Base-by-base conservation (phyloP, 1,284 basidiomycete species). In the Apiotrichum brassicae region DNA sequence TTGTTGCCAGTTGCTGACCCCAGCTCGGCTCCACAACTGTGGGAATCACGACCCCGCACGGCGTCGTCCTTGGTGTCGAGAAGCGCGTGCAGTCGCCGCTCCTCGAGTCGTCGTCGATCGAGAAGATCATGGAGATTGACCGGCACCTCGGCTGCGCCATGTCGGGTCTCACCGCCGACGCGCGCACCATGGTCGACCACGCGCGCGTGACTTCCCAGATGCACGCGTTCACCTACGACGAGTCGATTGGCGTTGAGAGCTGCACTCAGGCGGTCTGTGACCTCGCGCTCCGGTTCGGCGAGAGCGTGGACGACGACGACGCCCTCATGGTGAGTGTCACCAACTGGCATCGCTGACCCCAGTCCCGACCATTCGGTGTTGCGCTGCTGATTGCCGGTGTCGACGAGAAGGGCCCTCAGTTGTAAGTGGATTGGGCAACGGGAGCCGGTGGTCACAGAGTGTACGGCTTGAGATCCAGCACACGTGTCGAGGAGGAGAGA, bases 111-210 rank as follows among this genome's bases (percentile, higher is more conserved):
- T 87, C 83, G 57, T 93, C 91, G 49, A 94, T 99, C 70, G 95
- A 99, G 73, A 98, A 98, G 79, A 98, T 99, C 71, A 97, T 98
- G 93, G 94, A 98, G 78, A 97, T 98, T 65, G 95, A 99, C 76
- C 68, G 75, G 16, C 95, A 99, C 76, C 81, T 99, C 48, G 95
- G 92, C 18, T 97, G 93, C 63, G 95, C 95, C 48, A 97, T 99
- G 92, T 93, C 89, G 49, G 94, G 94, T 45, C 81, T 99, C 58
- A 95, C 91, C 28, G 95, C 95, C 46, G 95, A 98, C 75, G 95
- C 95, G 44, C 82, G 95, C 60, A 99, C 95, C 39, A 99, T 98
- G 89, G 90, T 99, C 73, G 95, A 99, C 79, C 95, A 98, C 72
- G 95, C 94, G n/a, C 83, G 94, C 53, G 91, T 97, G 49, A 97